Base-by-base conservation (phyloP, 352 stramenopile species). In the Globisporangium iwayamae region DNA sequence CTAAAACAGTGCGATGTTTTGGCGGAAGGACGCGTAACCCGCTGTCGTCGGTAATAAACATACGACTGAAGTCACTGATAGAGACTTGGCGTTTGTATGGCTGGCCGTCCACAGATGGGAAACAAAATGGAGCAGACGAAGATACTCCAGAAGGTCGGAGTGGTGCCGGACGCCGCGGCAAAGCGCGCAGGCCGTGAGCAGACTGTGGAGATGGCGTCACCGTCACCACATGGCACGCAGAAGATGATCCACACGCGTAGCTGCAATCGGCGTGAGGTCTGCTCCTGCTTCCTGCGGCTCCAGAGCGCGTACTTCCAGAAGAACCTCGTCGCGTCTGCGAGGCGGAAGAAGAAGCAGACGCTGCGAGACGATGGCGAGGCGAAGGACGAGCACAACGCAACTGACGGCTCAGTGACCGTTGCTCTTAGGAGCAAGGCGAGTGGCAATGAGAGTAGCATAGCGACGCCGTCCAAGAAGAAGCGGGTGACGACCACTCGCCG, bases 241-340 rank as follows among this genome's bases (percentile, higher is more conserved):
- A 55, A 54, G 36, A 63, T 68, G 62, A 68, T 68, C 55, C 83
- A 92, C 65, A 90, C 79, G 56, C 81, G 85, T 5, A 67, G 72
- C 61, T 94, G 85, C 67, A 85, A 92, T 62, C 68, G 73, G 0
- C 81, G 83, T 47, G 61, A 82, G 46, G 30, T 88, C 14, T 94
- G 85, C 66, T 89, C 81, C 11, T 94, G 85, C 45, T 70, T 80
- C 51, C 32, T 92, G 65, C 82, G 83, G 43, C 52, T 86, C 16
- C 79, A 90, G 61, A 91, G 83, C 69, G 70, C 69, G 3, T 83
- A 79, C 51, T 93, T 91, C 66, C 85, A 85, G 20, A 83, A 79
- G 58, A 83, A 89, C 32, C 63, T 94, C 60, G 48, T 43, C 1
- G 68, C 60, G 57, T 46, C 38, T 0, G 68, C 60, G 10, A 80